Conservation (phyloP, 2,329 filamentous ascomycete species). For the Aspergillus fijiensis region DNA sequence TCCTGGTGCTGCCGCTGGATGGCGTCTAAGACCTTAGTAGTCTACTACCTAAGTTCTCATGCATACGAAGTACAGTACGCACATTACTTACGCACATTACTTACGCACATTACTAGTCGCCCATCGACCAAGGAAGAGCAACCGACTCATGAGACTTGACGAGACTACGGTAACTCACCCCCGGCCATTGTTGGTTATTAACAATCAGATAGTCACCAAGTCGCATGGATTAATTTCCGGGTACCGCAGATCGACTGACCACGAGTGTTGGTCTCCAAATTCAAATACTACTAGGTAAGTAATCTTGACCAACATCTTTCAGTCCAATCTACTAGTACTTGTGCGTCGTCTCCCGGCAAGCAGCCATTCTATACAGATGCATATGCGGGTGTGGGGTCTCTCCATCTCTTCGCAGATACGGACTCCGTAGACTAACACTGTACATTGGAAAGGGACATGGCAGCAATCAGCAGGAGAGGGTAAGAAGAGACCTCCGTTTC, state of each 20-base stretch:
- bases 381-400: neutral
- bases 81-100: neutral
- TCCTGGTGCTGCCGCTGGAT: neutral
- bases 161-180: neutral
- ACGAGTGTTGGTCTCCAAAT: neutral
- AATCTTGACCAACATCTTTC: neutral
- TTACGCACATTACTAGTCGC: neutral
- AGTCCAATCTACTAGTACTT: neutral
- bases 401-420: neutral
- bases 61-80: neutral
- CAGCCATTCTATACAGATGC: neutral
- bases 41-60: neutral
- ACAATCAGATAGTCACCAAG: neutral
- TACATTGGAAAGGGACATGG: neutral
- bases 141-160: neutral
- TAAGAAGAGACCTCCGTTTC: slow-evolving; percentile 2
- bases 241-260: slow-evolving; percentile 12
- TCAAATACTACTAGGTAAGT: neutral
- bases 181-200: neutral
- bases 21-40: neutral
- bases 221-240: slow-evolving; percentile 17
- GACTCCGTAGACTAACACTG: neutral
- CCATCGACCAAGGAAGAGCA: neutral
- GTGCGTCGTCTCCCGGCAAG: neutral
- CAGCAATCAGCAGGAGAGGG: neutral